A percentile compares a stretch with the other conserved stretches of the same genome.
phyloP scores from a whole-genome alignment of 2,329 filamentous ascomycete species.

The Rhynchosporium graminicola region DNA sequence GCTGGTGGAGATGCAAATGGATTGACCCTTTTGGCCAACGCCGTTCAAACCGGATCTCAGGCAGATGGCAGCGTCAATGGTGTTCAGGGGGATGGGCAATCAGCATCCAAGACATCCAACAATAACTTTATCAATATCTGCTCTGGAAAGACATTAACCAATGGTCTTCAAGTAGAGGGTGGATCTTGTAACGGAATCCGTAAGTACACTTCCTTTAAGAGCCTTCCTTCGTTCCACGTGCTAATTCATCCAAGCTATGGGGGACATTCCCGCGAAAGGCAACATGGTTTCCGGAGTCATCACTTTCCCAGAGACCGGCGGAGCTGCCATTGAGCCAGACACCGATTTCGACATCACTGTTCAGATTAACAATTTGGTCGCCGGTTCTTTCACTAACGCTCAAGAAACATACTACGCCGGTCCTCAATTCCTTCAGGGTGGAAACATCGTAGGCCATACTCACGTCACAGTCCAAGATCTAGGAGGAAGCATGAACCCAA shows the following conservation, averaged over 20 bases:
- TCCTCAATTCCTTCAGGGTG: conserved; percentile 42
- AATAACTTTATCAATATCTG: conserved; percentile 43
- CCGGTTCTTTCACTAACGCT: conserved; percentile 46
- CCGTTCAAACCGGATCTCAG: conserved; percentile 37
- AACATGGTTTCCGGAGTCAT: conserved; percentile 41
- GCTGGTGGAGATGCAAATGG: conserved; percentile 19
- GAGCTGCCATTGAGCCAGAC: conserved; percentile 31
- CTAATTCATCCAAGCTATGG: conserved; percentile 37
- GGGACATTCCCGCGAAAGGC: conserved; percentile 40
- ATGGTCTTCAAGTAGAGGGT: conserved; percentile 57
- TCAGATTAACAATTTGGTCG: conserved; percentile 41
- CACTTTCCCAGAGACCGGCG: conserved; percentile 34
- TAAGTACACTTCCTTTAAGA: conserved; percentile 28
- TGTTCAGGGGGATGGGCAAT: conserved; percentile 33
- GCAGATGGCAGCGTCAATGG: conserved; percentile 36
- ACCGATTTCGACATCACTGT: conserved; percentile 41
- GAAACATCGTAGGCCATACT: conserved; percentile 44
- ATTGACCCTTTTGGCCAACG: conserved; percentile 33
- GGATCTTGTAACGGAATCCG: conserved; percentile 61
- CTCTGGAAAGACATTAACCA: conserved; percentile 52
- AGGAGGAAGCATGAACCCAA: conserved; percentile 41
- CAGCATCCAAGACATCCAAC: conserved; percentile 34
- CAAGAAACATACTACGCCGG: conserved; percentile 44
- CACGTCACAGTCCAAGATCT: conserved; percentile 45
- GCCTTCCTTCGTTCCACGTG: not conserved